Evolutionary conservation across 1,139 yeast species (phyloP).

Genomic region (Taphrina flavorubra): DNA sequence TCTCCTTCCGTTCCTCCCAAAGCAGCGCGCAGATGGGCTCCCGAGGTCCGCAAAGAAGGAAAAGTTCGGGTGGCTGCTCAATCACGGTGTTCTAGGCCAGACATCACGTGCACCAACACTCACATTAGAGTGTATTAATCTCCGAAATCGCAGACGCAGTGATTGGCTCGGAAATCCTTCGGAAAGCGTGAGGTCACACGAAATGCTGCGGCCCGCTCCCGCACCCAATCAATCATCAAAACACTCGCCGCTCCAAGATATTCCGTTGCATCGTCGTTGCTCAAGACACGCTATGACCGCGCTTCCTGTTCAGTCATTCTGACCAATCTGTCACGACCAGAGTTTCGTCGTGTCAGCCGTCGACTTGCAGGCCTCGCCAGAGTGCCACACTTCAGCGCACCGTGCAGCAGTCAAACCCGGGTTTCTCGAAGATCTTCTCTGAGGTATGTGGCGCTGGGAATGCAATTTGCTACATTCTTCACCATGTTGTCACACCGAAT

Average conservation of each 20-base stretch:
- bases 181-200: background rate
- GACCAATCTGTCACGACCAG: too few species aligned
- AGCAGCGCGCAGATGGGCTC: too few species aligned
- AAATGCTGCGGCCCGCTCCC: background rate
- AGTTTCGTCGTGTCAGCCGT: too few species aligned
- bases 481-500: constrained; percentile 3
- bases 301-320: background rate
- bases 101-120: background rate
- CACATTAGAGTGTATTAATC: background rate
- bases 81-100: background rate
- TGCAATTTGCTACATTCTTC: constrained; percentile 17
- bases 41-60: too few species aligned
- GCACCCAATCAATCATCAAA: constrained; percentile 10
- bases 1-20: background rate
- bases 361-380: background rate
- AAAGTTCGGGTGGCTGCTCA: too few species aligned
- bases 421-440: constrained; percentile 12
- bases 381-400: background rate
- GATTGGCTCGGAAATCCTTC: constrained; percentile 2
- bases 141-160: background rate
- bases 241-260: background rate
- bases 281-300: background rate
- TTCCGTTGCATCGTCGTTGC: background rate
- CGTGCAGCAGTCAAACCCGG: constrained; percentile 10
- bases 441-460: constrained; percentile 17